These are phyloP conservation scores for Cercospora sp. DNA, from an alignment of 2,329 filamentous ascomycete genomes.

Conservation along the genomic window DNA sequence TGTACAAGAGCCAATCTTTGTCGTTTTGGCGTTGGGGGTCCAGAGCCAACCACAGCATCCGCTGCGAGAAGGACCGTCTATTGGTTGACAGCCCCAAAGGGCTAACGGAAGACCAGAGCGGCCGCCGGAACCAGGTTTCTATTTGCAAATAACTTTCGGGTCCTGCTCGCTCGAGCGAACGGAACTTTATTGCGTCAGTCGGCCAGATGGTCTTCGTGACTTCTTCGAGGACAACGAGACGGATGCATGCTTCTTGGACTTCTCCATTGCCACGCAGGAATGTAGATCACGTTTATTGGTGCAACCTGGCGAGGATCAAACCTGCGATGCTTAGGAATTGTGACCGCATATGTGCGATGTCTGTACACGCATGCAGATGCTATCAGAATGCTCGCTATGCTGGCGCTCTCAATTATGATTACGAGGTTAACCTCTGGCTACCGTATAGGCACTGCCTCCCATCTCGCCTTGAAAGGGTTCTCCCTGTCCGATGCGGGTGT, in stretches of 20 bases:
- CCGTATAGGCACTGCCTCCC: slow-evolving; percentile 25
- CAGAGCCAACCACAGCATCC: background rate
- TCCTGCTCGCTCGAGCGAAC: background rate
- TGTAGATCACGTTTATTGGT: background rate
- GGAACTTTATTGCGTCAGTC: background rate
- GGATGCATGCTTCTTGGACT: background rate
- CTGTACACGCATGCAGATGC: background rate
- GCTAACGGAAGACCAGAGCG: slow-evolving; percentile 7
- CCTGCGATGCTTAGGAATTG: background rate
- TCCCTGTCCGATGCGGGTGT: slow-evolving; percentile 25
- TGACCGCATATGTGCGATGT: background rate
- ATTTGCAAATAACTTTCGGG: slow-evolving; percentile 9
- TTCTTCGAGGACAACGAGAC: background rate
- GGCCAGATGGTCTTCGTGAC: background rate
- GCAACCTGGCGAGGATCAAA: background rate
- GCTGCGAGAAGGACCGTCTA: background rate
- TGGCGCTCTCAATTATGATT: background rate
- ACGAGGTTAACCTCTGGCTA: background rate
- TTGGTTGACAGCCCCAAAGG: background rate
- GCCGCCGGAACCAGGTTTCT: slow-evolving; percentile 8
- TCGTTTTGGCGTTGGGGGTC: background rate
- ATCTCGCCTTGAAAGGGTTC: slow-evolving; percentile 27
- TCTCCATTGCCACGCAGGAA: background rate
- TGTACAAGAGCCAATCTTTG: background rate
- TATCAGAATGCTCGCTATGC: background rate